These are phyloP conservation scores for Thermothelomyces thermophilus DNA, from an alignment of 2,329 filamentous ascomycete species.

Conservation along the genomic window DNA sequence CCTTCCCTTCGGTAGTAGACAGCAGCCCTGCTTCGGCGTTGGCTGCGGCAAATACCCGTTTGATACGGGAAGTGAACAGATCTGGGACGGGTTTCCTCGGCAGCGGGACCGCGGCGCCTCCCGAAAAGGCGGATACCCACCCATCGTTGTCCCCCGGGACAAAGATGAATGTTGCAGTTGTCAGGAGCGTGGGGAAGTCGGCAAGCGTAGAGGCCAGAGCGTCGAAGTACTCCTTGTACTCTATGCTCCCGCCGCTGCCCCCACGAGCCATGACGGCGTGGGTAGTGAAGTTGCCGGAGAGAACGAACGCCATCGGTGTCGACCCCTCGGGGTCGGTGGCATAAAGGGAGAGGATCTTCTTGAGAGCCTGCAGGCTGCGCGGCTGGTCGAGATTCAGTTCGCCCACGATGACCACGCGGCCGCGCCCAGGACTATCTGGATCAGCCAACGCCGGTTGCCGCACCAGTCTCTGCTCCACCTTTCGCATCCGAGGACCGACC, in stretches of 20 bases:
- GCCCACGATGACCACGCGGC: conserved; percentile 67
- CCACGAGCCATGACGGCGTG: conserved; percentile 60
- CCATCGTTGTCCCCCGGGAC: conserved; percentile 95
- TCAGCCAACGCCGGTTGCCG: conserved; percentile 31
- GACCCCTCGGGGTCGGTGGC: conserved; percentile 55
- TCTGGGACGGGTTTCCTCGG: conserved; percentile 71
- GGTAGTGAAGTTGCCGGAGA: conserved; percentile 77
- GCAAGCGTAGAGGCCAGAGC: conserved; percentile 72
- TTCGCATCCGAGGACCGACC: conserved; percentile 74
- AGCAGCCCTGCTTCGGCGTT: conserved; percentile 60
- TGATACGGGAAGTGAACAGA: conserved; percentile 81
- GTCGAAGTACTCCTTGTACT: conserved; percentile 97
- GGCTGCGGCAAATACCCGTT: conserved; percentile 70
- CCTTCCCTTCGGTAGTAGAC: conserved; percentile 36
- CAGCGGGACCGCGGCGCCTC: conserved; percentile 63
- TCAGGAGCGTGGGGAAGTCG: conserved; percentile 76
- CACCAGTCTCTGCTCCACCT: conserved; percentile 64
- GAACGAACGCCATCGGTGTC: conserved; percentile 70
- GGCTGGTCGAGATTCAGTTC: conserved; percentile 84
- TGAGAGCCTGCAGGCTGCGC: conserved; percentile 71
- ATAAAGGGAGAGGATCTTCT: conserved; percentile 71
- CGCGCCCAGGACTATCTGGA: conserved; percentile 33
- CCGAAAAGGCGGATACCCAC: conserved; percentile 84
- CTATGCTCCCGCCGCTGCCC: conserved; percentile 73
- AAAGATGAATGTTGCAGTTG: conserved; percentile 78